These are phyloP conservation scores for Syzygium aromaticum DNA, from an alignment of 345 rosid species.

Conservation along the genomic window DNA sequence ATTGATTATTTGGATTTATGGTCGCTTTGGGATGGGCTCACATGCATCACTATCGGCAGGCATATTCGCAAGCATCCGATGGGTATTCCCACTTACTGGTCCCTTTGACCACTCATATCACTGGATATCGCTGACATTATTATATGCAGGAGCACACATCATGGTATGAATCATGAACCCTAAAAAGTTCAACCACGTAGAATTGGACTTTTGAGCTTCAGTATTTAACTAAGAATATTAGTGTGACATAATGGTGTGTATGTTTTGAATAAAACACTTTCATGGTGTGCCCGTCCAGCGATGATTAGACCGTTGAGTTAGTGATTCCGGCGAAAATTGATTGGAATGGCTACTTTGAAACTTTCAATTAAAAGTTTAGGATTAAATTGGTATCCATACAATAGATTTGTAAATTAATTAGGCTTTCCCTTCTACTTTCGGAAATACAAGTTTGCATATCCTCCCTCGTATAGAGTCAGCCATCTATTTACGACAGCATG, in stretches of 20 bases:
- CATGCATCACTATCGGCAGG: constrained; percentile 26
- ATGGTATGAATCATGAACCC: neutral
- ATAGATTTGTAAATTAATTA: too few relatives aligned
- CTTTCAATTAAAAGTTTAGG: too few relatives aligned
- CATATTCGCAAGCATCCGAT: constrained; percentile 37
- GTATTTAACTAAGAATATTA: neutral
- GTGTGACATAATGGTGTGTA: neutral
- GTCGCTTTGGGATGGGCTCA: neutral
- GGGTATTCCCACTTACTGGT: constrained; percentile 37
- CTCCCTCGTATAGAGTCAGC: neutral
- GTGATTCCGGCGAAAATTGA: too few relatives aligned
- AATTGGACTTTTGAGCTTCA: neutral
- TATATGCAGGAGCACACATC: neutral
- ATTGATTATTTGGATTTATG: neutral
- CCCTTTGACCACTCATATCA: neutral
- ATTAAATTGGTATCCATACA: too few relatives aligned
- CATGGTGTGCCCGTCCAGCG: too few relatives aligned
- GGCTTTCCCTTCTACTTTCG: rapidly evolving
- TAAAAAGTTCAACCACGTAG: neutral
- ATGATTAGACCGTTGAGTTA: too few relatives aligned
- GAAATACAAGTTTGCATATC: neutral
- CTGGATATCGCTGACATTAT: neutral
- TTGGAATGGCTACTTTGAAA: neutral
- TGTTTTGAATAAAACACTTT: neutral
- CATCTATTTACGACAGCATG: neutral